phyloP scores from a whole-genome alignment of 768 basidiomycete genomes.

The Leccinum imitatum region DNA sequence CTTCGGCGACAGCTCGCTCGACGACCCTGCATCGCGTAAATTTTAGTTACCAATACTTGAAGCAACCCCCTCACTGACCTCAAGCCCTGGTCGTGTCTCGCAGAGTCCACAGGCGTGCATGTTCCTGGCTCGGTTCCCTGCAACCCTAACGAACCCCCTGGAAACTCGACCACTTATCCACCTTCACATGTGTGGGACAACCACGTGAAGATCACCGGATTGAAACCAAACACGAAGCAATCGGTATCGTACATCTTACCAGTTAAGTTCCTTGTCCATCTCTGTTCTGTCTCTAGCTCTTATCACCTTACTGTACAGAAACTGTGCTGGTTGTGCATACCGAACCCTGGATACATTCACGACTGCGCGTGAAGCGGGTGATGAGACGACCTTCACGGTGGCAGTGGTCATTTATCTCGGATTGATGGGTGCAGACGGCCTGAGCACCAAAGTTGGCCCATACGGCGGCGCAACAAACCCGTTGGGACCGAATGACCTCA shows the following conservation, averaged over 20 bases:
- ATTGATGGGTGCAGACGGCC: conserved; percentile 28
- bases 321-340: conserved; percentile 29
- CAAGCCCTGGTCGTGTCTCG: too few relatives aligned
- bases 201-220: conserved; percentile 27
- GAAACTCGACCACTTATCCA: conserved; percentile 25
- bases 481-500: conserved; percentile 27
- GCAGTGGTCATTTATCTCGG: conserved; percentile 30
- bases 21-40: too few relatives aligned
- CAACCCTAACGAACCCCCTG: conserved; percentile 28
- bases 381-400: conserved; percentile 20
- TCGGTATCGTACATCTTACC: conserved; percentile 29
- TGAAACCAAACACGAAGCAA: conserved; percentile 26
- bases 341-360: conserved; percentile 25
- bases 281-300: neutral
- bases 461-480: conserved; percentile 21
- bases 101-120: conserved; percentile 28
- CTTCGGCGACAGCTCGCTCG: too few relatives aligned
- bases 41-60: too few relatives aligned
- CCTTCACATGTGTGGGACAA: conserved; percentile 29
- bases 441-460: conserved; percentile 31
- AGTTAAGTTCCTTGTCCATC: conserved; percentile 12
- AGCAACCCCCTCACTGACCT: too few relatives aligned
- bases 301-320: conserved; percentile 9
- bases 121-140: conserved; percentile 29
- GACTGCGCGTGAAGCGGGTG: conserved; percentile 22